Evolutionary conservation across 306 rosid genomes (phyloP).

Genomic region (Trifolium dubium): DNA sequence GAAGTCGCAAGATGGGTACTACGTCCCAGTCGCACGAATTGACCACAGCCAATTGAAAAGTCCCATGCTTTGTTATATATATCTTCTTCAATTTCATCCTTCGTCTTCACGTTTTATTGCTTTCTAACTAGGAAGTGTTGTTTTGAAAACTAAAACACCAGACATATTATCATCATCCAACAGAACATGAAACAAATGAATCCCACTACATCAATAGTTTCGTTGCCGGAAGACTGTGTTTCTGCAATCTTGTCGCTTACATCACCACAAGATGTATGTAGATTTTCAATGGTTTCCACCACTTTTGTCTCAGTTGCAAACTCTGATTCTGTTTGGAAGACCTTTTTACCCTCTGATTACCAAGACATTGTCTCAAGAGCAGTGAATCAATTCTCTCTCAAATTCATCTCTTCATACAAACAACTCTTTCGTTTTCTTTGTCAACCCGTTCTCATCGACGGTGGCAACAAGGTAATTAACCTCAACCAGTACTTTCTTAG

Average conservation of each 20-base stretch:
- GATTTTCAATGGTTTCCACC: conserved; percentile 52
- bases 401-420: conserved; percentile 48
- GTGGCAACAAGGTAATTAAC: conserved; percentile 51
- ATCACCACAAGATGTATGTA: conserved; percentile 56
- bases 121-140: too few relatives aligned
- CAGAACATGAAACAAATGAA: neutral
- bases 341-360: conserved; percentile 60
- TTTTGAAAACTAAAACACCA: neutral
- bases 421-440: conserved; percentile 54
- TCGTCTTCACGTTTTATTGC: neutral
- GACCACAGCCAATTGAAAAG: neutral
- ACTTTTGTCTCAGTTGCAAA: conserved; percentile 45
- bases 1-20: neutral
- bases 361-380: conserved; percentile 44
- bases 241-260: conserved; percentile 48
- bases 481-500: neutral
- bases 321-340: conserved; percentile 65
- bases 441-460: conserved; percentile 54
- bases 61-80: neutral
- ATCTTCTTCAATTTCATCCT: neutral
- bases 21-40: neutral
- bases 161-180: neutral
- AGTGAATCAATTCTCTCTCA: conserved; percentile 30
- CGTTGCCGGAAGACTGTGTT: conserved; percentile 59
- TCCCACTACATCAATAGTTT: conserved; percentile 19